Evolutionary conservation across 2,329 filamentous ascomycete species (phyloP).

Genomic region (Lithohypha guttulata): DNA sequence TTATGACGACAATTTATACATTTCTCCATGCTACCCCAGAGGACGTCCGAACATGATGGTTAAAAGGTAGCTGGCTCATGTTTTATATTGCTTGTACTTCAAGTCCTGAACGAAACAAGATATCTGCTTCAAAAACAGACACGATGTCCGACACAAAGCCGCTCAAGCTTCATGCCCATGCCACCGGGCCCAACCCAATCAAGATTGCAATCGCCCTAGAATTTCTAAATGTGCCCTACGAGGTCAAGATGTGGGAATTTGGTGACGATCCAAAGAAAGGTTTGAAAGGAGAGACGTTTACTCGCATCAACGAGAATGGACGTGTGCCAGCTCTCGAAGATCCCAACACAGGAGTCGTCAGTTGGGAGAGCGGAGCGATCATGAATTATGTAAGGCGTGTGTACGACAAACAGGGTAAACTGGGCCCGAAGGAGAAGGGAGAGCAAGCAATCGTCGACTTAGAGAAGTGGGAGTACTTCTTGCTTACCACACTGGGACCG

Average conservation of each 20-base stretch:
- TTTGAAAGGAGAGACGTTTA: conserved; percentile 25
- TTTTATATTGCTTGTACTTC: too few relatives aligned
- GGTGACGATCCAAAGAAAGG: conserved; percentile 29
- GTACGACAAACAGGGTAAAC: conserved; percentile 31
- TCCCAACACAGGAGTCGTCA: conserved; percentile 27
- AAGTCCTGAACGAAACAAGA: too few relatives aligned
- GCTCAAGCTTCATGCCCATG: conserved; percentile 32
- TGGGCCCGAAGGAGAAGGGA: conserved; percentile 26
- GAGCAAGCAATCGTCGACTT: conserved; percentile 35
- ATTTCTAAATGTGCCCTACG: conserved; percentile 31
- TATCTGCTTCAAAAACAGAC: too few relatives aligned
- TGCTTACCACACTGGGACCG: conserved; percentile 32
- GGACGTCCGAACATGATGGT: too few relatives aligned
- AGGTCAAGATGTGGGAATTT: conserved; percentile 34
- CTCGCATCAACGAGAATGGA: conserved; percentile 26
- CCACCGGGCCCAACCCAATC: conserved; percentile 33
- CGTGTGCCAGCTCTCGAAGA: conserved; percentile 27
- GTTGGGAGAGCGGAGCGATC: conserved; percentile 31
- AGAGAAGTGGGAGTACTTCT: conserved; percentile 38
- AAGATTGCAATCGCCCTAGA: conserved; percentile 36
- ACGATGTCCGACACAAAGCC: too few relatives aligned
- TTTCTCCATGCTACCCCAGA: too few relatives aligned
- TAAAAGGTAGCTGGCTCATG: too few relatives aligned
- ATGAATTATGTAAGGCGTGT: conserved; percentile 30
- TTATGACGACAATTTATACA: too few relatives aligned